These are phyloP conservation scores for Draba incana DNA, from an alignment of 345 rosid species.

Conservation along the genomic window DNA sequence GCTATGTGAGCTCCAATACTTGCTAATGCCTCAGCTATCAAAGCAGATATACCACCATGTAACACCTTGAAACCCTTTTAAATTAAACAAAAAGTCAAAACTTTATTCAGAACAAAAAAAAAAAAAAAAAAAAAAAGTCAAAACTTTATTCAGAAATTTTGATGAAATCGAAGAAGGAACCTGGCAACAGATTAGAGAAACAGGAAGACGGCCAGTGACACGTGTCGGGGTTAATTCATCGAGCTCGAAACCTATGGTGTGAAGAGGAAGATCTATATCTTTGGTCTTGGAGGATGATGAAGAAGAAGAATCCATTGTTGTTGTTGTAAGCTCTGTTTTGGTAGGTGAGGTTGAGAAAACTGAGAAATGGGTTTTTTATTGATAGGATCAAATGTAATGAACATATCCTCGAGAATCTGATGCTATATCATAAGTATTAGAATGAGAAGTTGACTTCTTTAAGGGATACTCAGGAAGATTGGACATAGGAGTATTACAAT, in stretches of 20 bases:
- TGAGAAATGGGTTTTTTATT: not conserved
- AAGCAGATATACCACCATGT: slow-evolving; percentile 94
- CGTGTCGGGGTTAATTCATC: slow-evolving; percentile 56
- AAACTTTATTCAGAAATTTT: not conserved
- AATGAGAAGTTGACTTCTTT: too few relatives aligned
- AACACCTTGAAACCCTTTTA: slow-evolving; percentile 88
- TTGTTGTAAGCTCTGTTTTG: not conserved
- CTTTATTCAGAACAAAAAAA: too few relatives aligned
- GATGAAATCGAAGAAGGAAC: slow-evolving; percentile 27
- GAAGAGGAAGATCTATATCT: slow-evolving; percentile 50
- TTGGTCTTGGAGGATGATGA: slow-evolving; percentile 49
- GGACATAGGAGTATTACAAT: too few relatives aligned
- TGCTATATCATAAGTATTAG: too few relatives aligned
- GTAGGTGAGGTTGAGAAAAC: not conserved
- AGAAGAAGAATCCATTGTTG: slow-evolving; percentile 33
- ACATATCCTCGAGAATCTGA: too few relatives aligned
- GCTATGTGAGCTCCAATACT: slow-evolving; percentile 95
- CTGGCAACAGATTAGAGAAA: slow-evolving; percentile 67
- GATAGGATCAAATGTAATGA: too few relatives aligned
- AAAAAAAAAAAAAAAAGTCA: too few relatives aligned
- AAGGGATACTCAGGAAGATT: too few relatives aligned
- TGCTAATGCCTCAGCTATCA: slow-evolving; percentile 81
- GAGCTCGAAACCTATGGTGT: slow-evolving; percentile 59
- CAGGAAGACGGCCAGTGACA: slow-evolving; percentile 68
- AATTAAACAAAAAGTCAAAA: too few relatives aligned